Base-by-base conservation (phyloP, 208 protist genomes). In the Naegleria gruberi region DNA sequence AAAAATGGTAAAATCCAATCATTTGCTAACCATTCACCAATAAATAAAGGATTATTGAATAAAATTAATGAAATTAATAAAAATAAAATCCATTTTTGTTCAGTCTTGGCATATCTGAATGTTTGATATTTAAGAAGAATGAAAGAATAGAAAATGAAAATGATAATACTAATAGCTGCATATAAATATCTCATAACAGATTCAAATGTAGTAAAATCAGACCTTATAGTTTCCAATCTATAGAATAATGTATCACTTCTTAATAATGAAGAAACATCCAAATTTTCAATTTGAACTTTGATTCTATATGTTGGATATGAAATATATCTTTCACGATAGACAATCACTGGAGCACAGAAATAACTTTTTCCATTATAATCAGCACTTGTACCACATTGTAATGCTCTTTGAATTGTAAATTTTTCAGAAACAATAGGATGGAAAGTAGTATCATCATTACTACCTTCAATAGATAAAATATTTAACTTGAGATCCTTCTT, bases 1-100 rank as follows among this genome's bases (percentile, higher is more conserved):
- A 86, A 12, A 6, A 86, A 46, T 43, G 82, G 37, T 23, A 86
- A 86, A 8, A 86, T 45, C 42, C 43, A 86, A 26, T 47, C 41
- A 46, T 86, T 46, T 6, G 37, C 43, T 23, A 65, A 30, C 51
- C 51, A 65, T 30, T 65, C 51, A 30, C 17, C 42, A 43, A 86
- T 43, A 40, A 86, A 86, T 46, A 86, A 86, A 42, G 82, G 82
- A 46, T 86, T 86, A 40, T 86, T 86, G 41, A 86, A 86, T 37
- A 86, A 42, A 15, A 46, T 86, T 23, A 86, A 40, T 34, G 15
- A 42, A 7, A 46, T 4, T 46, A 86, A 46, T 34, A 86, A 86
- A 23, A 86, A 26, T 46, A 46, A 30, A 40, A 86, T 46, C 82
- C 82, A 86, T 86, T 86, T 86, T 30, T 86, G 82, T 86, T 86